Base-by-base conservation (phyloP, 2,329 filamentous ascomycete species). In the Anthostomella pinea region DNA sequence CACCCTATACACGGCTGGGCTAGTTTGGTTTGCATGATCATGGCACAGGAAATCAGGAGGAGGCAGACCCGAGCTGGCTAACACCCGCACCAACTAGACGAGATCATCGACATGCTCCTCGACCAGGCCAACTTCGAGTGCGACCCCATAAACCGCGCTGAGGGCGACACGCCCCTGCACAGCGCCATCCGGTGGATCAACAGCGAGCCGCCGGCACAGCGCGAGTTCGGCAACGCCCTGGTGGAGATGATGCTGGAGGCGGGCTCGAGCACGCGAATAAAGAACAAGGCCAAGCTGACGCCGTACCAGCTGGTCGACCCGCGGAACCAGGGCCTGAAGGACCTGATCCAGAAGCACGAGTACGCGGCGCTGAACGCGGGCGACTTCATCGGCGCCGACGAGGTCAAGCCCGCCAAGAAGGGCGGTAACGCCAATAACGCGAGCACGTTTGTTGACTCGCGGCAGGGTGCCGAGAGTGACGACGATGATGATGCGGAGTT, bases 121-220 rank as follows among this genome's bases (percentile, higher is more conserved):
- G 86, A 93, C 69, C 85, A 91, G 63, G 81, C 85, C 50, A 80
- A 83, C 51, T 83, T 94, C 62, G 87, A 93, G 66, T 91, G 89
- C 67, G 87, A 94, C 67, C 84, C 85, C 36, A 55, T 81, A 54
- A 84, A 81, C 67, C 77, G 76, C 52, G 61, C 75, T 55, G 85
- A 91, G 41, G 75, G 77, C 45, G 86, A 93, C 64, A 90, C 86
- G 3, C 85, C 85, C 19, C 73, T 94, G 41, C 87, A 94, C 72
- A 79, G 79, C 57, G 86, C 81, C 37, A 79, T 93, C 51, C 77
- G 83, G 55, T 91, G 80, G 73, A 76, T 85, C 66, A 90, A 90
- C 72, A 66, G 67, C 37, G 75, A 86, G 54, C 72, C 75, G 22
- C 67, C 73, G 28, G 73, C 72, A 37, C 79, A 86, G 60, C 76